Percentiles rank a stretch among this genome's conserved stretches.
Conservation (phyloP, 345 rosid genomes). For the Pistacia integerrima region DNA sequence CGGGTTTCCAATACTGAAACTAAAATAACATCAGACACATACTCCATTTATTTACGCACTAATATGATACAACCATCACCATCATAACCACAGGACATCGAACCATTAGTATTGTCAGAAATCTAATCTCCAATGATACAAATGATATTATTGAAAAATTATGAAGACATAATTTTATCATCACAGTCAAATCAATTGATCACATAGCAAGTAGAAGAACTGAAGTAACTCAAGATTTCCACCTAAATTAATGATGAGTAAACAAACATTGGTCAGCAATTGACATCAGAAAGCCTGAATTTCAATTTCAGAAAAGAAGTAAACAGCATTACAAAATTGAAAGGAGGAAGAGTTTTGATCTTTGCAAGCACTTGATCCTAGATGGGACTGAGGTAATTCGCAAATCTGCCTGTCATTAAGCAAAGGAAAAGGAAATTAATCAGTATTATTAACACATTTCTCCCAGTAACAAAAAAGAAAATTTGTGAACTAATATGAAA, state of each 20-base stretch:
- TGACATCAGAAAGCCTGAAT: slow-evolving; percentile 27
- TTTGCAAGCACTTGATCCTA: slow-evolving; percentile 27
- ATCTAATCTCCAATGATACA: slow-evolving; percentile 14
- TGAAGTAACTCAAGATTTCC: slow-evolving; percentile 13
- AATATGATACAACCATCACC: slow-evolving; percentile 9
- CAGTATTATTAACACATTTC: slow-evolving; percentile 1
- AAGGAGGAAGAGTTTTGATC: slow-evolving; percentile 14
- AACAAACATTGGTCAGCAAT: slow-evolving; percentile 21
- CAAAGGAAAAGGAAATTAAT: slow-evolving; percentile 8
- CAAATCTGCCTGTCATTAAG: slow-evolving; percentile 67
- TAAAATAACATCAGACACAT: neutral
- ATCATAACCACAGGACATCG: neutral
- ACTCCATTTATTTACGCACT: neutral
- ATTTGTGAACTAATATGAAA: slow-evolving; percentile 3
- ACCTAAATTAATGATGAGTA: neutral
- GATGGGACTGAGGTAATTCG: slow-evolving; percentile 84
- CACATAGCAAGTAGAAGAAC: slow-evolving; percentile 7
- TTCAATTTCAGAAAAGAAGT: slow-evolving; percentile 16
- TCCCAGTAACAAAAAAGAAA: neutral
- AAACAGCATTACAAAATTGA: slow-evolving; percentile 6
- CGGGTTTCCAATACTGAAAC: neutral
- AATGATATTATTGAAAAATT: neutral
- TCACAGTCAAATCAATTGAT: slow-evolving; percentile 11
- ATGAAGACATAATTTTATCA: slow-evolving; percentile 5
- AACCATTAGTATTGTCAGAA: neutral